phyloP scores from a whole-genome alignment of 257 asterid species.

The Capsicum baccatum region DNA sequence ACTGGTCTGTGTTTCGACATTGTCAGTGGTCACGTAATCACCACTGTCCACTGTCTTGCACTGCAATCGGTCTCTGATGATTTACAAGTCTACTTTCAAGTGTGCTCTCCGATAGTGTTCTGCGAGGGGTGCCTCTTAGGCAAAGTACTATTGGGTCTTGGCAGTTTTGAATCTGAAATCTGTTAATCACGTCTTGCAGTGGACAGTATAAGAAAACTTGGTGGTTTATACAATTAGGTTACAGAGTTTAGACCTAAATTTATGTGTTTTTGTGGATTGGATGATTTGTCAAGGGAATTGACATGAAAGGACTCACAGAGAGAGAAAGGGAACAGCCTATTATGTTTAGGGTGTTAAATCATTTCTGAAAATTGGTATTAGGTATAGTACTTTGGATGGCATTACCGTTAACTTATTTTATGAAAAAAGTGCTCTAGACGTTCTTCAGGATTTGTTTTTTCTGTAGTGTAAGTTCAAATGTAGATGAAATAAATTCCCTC shows the following conservation, averaged over 20 bases:
- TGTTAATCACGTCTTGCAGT: background rate
- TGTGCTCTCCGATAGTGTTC: background rate
- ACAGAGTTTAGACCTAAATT: background rate
- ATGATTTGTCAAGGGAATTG: conserved; percentile 5
- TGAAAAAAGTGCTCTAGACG: background rate
- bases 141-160: background rate
- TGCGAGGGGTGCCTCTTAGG: background rate
- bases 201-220: conserved; percentile 6
- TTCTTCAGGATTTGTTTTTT: background rate
- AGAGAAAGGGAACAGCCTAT: background rate
- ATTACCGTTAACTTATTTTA: background rate
- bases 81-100: background rate
- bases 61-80: background rate
- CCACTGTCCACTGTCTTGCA: background rate
- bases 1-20: conserved; percentile 21
- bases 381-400: background rate
- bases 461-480: background rate
- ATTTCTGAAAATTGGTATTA: background rate
- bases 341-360: background rate
- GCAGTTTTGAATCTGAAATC: background rate
- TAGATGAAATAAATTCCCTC: background rate
- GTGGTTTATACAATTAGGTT: conserved; percentile 5
- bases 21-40: background rate
- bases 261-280: background rate
- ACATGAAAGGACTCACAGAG: background rate